A percentile compares a stretch with the other conserved stretches of the same genome.
phyloP scores from a whole-genome alignment of 1,139 yeast genomes.

The Lodderomyces beijingensis region DNA sequence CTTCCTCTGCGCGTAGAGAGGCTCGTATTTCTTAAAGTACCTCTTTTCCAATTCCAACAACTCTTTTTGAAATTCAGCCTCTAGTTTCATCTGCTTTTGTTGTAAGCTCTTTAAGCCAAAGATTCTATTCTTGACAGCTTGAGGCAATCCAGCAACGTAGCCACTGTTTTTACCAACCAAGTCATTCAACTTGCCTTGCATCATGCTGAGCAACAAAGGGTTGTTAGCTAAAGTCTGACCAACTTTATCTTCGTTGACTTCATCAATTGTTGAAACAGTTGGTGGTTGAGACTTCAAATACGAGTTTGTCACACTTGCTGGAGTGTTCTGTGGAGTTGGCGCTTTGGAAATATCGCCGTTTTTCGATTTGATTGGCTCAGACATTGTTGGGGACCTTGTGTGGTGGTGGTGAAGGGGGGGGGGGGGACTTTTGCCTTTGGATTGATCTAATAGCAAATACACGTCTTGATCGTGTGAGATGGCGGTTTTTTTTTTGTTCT shows the following conservation, averaged over 20 bases:
- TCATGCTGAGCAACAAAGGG: conserved; percentile 77
- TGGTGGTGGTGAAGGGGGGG: background rate
- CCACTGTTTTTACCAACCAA: conserved; percentile 87
- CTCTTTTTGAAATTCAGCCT: conserved; percentile 88
- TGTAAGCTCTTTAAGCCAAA: conserved; percentile 84
- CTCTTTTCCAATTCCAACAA: conserved; percentile 82
- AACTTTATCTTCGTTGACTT: conserved; percentile 42
- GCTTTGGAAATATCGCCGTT: conserved; percentile 83
- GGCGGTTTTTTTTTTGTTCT: conserved; percentile 3
- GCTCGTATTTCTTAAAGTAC: conserved; percentile 69
- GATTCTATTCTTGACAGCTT: conserved; percentile 68
- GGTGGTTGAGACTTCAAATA: conserved; percentile 71
- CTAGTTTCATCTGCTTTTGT: conserved; percentile 73
- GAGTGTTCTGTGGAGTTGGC: conserved; percentile 98
- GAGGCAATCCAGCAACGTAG: conserved; percentile 77
- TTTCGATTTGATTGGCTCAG: conserved; percentile 66
- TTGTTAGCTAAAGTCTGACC: conserved; percentile 58
- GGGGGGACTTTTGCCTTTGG: background rate
- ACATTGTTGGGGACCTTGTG: conserved; percentile 32
- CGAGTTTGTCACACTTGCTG: conserved; percentile 80
- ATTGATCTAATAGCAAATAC: background rate
- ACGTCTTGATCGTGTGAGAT: background rate
- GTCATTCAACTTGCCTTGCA: conserved; percentile 83
- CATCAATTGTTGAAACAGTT: conserved; percentile 66
- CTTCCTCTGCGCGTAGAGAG: conserved; percentile 72